Percentiles rank a stretch among this genome's conserved stretches.
phyloP scores from a whole-genome alignment of 495 filamentous ascomycete species.

The Sordaria brevicollis region DNA sequence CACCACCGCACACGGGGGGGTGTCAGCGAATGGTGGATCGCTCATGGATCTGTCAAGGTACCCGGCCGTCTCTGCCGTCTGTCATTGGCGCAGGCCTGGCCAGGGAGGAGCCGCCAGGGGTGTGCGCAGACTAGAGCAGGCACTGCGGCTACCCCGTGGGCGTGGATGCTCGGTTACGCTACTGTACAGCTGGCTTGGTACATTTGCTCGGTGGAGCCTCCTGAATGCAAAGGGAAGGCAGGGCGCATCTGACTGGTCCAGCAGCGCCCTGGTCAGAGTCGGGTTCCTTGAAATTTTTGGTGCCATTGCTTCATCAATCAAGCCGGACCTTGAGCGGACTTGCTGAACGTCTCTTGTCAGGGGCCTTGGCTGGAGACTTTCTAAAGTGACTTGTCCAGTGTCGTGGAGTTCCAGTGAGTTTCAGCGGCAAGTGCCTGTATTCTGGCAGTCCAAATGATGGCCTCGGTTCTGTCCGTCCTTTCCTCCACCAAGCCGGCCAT shows the following conservation, averaged over 20 bases:
- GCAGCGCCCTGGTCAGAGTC: neutral
- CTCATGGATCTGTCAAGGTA: neutral
- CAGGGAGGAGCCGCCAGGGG: neutral
- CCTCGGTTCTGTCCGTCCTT: neutral
- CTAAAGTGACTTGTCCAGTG: too few relatives aligned
- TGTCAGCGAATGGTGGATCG: neutral
- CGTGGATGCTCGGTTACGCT: neutral
- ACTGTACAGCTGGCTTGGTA: neutral
- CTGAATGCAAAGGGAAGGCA: neutral
- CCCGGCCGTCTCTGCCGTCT: neutral
- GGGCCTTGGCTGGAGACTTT: neutral
- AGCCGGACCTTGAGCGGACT: neutral
- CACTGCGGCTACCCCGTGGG: neutral
- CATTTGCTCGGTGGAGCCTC: neutral
- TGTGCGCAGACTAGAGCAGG: neutral
- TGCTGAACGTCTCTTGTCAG: neutral
- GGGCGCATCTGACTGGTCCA: neutral
- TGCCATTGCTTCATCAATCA: neutral
- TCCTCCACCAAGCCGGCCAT: neutral
- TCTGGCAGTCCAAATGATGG: neutral
- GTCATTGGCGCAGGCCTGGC: neutral
- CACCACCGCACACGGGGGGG: neutral
- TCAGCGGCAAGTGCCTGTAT: neutral
- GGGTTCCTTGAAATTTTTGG: neutral
- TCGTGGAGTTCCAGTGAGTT: neutral